Conservation (phyloP, 139 green algal species). For the Picochlorum sp. region DNA sequence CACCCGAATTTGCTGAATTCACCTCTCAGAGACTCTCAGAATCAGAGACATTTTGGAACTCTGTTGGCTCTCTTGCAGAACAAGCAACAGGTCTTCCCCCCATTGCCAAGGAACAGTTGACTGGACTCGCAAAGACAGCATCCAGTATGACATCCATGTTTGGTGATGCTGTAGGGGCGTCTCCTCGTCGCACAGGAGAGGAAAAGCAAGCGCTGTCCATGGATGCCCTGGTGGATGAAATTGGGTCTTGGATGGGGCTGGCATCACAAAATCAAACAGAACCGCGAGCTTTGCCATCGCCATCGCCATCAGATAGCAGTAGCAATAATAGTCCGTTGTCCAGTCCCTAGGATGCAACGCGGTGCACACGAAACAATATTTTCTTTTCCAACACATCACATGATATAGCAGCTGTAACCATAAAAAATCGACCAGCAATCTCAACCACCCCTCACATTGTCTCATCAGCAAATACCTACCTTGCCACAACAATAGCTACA, state of each 20-base stretch:
- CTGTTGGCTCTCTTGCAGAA: constrained; percentile 18
- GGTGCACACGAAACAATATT: too few species aligned
- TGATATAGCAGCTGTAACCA: too few species aligned
- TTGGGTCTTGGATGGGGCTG: constrained; percentile 21
- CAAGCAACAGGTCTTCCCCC: constrained; percentile 11
- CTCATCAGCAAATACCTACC: too few species aligned
- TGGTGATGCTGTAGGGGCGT: constrained; percentile 5
- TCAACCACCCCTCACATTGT: too few species aligned
- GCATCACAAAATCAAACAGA: neutral
- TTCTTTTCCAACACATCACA: too few species aligned
- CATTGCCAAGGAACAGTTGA: constrained; percentile 13
- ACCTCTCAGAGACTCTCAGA: constrained; percentile 13
- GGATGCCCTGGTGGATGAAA: constrained; percentile 21
- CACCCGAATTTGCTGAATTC: constrained; percentile 26
- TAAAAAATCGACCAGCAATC: too few species aligned
- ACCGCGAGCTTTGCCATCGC: neutral
- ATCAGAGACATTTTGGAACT: constrained; percentile 24
- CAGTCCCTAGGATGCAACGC: too few species aligned
- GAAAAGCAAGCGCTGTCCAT: constrained; percentile 10
- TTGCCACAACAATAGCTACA: too few species aligned
- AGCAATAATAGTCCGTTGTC: too few species aligned
- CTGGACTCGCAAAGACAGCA: constrained; percentile 12
- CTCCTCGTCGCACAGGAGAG: neutral
- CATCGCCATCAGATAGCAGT: neutral
- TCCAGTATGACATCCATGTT: constrained; percentile 11